Percentiles rank a stretch among this genome's conserved stretches.
phyloP scores from a whole-genome alignment of 257 asterid genomes.

The Ocimum tenuiflorum region DNA sequence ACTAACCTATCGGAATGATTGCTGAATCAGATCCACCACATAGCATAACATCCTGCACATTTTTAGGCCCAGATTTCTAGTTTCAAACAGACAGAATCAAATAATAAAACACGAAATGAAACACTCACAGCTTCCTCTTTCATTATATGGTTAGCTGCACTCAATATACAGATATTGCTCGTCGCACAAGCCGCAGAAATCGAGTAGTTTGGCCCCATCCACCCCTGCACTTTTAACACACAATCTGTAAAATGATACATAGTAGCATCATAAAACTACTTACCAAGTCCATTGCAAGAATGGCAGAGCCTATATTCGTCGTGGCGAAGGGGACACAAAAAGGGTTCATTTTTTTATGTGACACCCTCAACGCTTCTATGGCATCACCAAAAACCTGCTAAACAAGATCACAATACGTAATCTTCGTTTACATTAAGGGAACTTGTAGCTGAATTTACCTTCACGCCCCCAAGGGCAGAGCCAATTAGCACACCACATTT shows the following conservation, averaged over 20 bases:
- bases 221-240: constrained; percentile 27
- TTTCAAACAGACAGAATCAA: neutral
- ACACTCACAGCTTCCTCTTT: constrained; percentile 40
- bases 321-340: constrained; percentile 44
- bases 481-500: constrained; percentile 46
- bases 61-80: neutral
- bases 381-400: constrained; percentile 38
- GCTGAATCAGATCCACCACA: constrained; percentile 49
- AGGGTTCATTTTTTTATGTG: constrained; percentile 47
- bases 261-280: neutral
- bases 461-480: constrained; percentile 45
- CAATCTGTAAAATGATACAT: neutral
- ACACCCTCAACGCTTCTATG: constrained; percentile 35
- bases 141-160: constrained; percentile 38
- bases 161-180: constrained; percentile 40
- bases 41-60: constrained; percentile 42
- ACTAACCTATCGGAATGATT: constrained; percentile 36
- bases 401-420: neutral
- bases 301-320: constrained; percentile 44
- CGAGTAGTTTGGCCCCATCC: constrained; percentile 52
- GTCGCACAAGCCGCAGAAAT: constrained; percentile 54
- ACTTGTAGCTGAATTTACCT: constrained; percentile 16
- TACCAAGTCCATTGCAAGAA: constrained; percentile 44
- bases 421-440: neutral
- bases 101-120: neutral